These are phyloP conservation scores for Thalia dealbata DNA, from an alignment of 176 grass and related monocot genomes.

Conservation along the genomic window DNA sequence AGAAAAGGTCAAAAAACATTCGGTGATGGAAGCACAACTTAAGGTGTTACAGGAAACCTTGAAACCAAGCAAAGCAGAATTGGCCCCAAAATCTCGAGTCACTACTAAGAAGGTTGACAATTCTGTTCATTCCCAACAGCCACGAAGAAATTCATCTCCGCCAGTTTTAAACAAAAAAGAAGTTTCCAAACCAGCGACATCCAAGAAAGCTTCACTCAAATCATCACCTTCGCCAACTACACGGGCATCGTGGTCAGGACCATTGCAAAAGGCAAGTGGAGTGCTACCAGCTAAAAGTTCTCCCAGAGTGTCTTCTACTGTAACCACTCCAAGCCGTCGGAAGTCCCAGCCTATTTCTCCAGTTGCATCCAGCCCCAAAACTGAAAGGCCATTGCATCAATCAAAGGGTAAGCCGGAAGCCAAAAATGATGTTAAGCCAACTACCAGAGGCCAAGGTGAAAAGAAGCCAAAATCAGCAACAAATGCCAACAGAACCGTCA, in stretches of 20 bases:
- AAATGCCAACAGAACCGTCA: conserved; percentile 36
- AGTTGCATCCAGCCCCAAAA: conserved; percentile 17
- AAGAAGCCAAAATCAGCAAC: conserved; percentile 41
- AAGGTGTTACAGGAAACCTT: conserved; percentile 43
- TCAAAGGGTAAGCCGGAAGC: conserved; percentile 1
- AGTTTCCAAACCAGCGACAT: conserved; percentile 48
- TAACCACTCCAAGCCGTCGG: conserved; percentile 48
- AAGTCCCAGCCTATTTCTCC: conserved; percentile 26
- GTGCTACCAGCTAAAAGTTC: conserved; percentile 51
- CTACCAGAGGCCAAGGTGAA: conserved; percentile 47
- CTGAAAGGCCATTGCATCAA: conserved; percentile 12
- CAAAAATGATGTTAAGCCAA: conserved; percentile 8
- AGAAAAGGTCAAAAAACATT: conserved; percentile 46
- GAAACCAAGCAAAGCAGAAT: conserved; percentile 34
- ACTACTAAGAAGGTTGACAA: conserved; percentile 52
- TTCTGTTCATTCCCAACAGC: conserved; percentile 42
- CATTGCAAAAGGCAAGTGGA: conserved; percentile 55
- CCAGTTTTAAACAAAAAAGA: conserved; percentile 64
- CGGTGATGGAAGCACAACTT: conserved; percentile 37
- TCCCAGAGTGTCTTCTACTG: conserved; percentile 29
- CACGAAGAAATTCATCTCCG: conserved; percentile 78
- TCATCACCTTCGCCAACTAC: conserved; percentile 48
- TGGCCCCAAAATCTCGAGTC: conserved; percentile 34
- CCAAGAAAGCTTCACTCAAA: conserved; percentile 54
- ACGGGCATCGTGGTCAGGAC: conserved; percentile 72